Evolutionary conservation across 2,329 filamentous ascomycete species (phyloP), one percentile per base, ranked within the genome.

Genomic region (Trichoderma polysporum): DNA sequence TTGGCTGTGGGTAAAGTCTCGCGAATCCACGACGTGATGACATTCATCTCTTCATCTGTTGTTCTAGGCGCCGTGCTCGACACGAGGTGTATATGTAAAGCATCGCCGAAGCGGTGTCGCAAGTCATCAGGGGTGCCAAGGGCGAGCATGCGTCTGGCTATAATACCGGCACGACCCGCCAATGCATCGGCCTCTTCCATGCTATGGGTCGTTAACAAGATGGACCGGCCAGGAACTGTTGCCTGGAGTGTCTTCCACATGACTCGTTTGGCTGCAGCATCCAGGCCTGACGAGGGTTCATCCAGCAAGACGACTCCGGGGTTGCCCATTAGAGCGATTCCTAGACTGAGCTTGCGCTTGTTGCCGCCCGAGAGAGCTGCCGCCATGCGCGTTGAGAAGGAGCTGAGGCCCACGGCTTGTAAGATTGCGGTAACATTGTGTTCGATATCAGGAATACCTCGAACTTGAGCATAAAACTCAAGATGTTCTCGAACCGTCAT

Each of bases 141-240:
- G 0, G 93, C 94, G 25, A 97, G 83, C 93, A 97, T 96, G 35
- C 89, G 85, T 71, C 87, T 86, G 9, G 93, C 92, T 79, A 98
- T 88, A 71, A 98, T 97, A 13, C 93, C 94, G 0, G 91, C 93
- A 1, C 93, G 86, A 33, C 88, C 88, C 0, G 94, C 94, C 2
- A 98, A 83, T 0, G 93, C 93, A 74, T 97, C 93, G 0, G 94
- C 94, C 79, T 97, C 94, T 76, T 97, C 94, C 93, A 97, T 97
- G 57, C 88, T 92, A 77, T 98, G 94, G 0, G 94, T 97, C 0
- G 94, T 97, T 19, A 98, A 85, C 1, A 98, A 83, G 17, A 97
- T 87, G 0, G 90, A 91, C n/a, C 94, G 86, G 0, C 93, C 93
- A 0, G 88, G 86, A 0, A 90, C 89, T 3, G 94, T 89, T 1